Evolutionary conservation across 768 basidiomycete genomes (phyloP), one percentile per base, ranked within the genome.

Genomic region (Termitomyces heimii): DNA sequence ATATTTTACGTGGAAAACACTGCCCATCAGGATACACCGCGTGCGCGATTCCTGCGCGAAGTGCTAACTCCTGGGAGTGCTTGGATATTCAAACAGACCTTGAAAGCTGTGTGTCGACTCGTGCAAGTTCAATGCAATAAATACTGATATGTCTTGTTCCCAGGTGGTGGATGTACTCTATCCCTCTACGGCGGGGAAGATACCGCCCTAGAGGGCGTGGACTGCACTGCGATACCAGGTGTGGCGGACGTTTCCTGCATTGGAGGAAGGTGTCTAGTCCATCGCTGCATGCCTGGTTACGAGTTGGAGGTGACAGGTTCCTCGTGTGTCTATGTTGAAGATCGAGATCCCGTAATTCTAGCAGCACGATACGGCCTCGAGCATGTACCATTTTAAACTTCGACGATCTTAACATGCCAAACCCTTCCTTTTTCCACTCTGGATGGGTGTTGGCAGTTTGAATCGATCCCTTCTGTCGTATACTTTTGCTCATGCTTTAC

Each of bases 161-260:
- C 45, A 81, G 79, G 81, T 59, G 80, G 81, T 42, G 81, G 81
- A 2, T 82, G 81, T 56, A 63, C 66, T 35, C 56, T 77, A 40
- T 53, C 24, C 64, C 73, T 12, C 66, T 74, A 34, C 61, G 65
- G 46, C 61, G 22, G 16, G 28, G 67, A n/a, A 61, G 65, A 45
- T 49, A n/a, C 39, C 6, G 31, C 31, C 48, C 51, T 53, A 14
- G 66, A 66, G n/a, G 81, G 82, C 24, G 56, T 66, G 9, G 82
- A 83, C 59, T 83, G 82, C 63, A 78, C 78, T 4, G 72, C 74
- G 20, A 71, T 83, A 28, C 69, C 68, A 2, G 77, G 79, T 13
- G 77, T 80, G 29, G 71, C 74, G 28, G 79, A 79, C 54, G 81
- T 83, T 16, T 70, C 78, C 4, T 83, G 82, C 65, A 50, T 71